phyloP scores from a whole-genome alignment of 495 filamentous ascomycete species.

The Lentithecium fluviatile region DNA sequence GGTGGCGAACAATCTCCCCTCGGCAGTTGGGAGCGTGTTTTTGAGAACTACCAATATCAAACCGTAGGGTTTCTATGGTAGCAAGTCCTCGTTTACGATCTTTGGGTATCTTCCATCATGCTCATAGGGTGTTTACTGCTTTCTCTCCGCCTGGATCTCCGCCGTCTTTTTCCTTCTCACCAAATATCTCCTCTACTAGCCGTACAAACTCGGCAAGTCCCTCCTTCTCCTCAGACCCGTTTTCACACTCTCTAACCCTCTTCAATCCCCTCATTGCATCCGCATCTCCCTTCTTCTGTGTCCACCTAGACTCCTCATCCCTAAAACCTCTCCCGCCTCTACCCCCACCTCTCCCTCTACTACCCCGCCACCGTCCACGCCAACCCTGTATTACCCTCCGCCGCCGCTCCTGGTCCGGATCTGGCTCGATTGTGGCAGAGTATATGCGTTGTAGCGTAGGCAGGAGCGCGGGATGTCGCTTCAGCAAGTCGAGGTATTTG shows the following conservation, averaged over 20 bases:
- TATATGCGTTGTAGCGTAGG: conserved; percentile 35
- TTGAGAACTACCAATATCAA: too few species aligned
- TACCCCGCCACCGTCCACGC: conserved; percentile 55
- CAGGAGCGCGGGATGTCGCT: conserved; percentile 36
- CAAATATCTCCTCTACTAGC: conserved; percentile 21
- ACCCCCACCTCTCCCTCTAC: conserved; percentile 53
- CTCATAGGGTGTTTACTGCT: not conserved
- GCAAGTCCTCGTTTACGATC: too few species aligned
- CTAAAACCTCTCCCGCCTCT: conserved; percentile 49
- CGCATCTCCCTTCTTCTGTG: conserved; percentile 40
- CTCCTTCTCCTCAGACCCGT: conserved; percentile 19
- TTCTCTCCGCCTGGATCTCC: not conserved
- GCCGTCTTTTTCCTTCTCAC: not conserved
- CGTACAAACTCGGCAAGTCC: conserved; percentile 39
- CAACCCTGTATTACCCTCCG: conserved; percentile 56
- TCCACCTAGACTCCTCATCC: conserved; percentile 41
- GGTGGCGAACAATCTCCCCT: too few species aligned
- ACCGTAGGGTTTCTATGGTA: too few species aligned
- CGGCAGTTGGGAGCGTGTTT: too few species aligned
- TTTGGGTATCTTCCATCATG: too few species aligned
- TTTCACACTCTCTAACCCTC: conserved; percentile 28
- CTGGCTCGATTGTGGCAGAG: conserved; percentile 39
- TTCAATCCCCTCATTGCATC: conserved; percentile 35
- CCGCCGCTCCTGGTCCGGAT: conserved; percentile 43
- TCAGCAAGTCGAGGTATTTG: conserved; percentile 35